A percentile compares a stretch with the other conserved stretches of the same genome.
Conservation (phyloP, 1,284 basidiomycete genomes). For the Boletus sp. region DNA sequence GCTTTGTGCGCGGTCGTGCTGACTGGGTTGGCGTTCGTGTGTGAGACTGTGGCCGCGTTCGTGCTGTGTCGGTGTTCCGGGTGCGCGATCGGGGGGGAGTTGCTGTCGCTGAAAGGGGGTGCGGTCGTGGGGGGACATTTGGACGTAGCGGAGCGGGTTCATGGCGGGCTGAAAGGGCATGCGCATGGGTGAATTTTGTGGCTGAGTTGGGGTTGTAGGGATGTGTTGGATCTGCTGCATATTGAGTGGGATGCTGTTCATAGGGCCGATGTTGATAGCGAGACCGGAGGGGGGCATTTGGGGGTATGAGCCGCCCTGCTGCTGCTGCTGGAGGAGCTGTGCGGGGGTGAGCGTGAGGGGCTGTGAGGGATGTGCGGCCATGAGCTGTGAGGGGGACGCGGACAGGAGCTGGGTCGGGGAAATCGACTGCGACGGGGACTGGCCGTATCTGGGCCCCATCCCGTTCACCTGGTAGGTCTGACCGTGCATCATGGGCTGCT, state of each 20-base stretch:
- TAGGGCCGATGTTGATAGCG: slow-evolving; percentile 8
- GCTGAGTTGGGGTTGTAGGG: slow-evolving; percentile 9
- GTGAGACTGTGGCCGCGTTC: slow-evolving; percentile 16
- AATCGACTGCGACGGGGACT: slow-evolving; percentile 19
- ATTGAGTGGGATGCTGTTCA: slow-evolving; percentile 5
- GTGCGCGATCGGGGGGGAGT: slow-evolving; percentile 21
- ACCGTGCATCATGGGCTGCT: slow-evolving; percentile 16
- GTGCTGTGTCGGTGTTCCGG: slow-evolving; percentile 19
- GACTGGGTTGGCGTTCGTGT: slow-evolving; percentile 26
- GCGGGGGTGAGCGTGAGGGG: slow-evolving; percentile 32
- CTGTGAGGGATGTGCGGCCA: slow-evolving; percentile 17
- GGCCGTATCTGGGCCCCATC: slow-evolving; percentile 19
- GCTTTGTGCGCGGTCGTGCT: too few species aligned
- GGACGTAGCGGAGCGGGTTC: slow-evolving; percentile 20
- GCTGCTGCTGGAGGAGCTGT: slow-evolving; percentile 32
- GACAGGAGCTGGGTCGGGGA: slow-evolving; percentile 28
- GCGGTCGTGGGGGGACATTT: slow-evolving; percentile 25
- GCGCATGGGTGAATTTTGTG: slow-evolving; percentile 21
- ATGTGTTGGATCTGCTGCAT: slow-evolving; percentile 22
- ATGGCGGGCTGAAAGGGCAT: slow-evolving; percentile 16
- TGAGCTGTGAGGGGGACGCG: slow-evolving; percentile 23
- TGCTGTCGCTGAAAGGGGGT: slow-evolving; percentile 24
- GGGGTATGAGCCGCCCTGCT: slow-evolving; percentile 18
- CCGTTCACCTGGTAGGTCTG: slow-evolving; percentile 21
- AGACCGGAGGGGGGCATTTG: slow-evolving; percentile 12